phyloP scores from a whole-genome alignment of 2,329 filamentous ascomycete genomes.

The Dissoconium aciculare region DNA sequence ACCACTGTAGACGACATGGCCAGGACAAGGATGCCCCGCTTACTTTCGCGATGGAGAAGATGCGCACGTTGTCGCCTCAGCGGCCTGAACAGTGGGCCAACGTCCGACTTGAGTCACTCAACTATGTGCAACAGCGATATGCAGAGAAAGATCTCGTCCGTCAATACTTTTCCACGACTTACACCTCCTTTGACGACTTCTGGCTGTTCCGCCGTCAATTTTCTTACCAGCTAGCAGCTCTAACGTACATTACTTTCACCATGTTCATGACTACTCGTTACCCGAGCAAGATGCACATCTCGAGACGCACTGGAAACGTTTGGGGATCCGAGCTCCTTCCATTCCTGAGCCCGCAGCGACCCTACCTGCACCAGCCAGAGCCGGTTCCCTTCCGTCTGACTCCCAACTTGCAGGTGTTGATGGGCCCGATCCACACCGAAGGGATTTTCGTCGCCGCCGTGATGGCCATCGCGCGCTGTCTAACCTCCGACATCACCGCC shows the following conservation, averaged over 20 bases:
- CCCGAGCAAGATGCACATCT: slow-evolving; percentile 88
- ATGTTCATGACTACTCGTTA: slow-evolving; percentile 95
- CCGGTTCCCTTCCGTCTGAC: slow-evolving; percentile 94
- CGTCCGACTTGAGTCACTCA: slow-evolving; percentile 65
- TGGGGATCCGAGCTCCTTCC: slow-evolving; percentile 94
- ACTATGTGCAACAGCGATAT: slow-evolving; percentile 85
- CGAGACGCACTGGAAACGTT: slow-evolving; percentile 73
- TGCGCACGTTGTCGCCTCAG: slow-evolving; percentile 51
- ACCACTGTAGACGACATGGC: slow-evolving; percentile 75
- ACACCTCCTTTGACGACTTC: slow-evolving; percentile 82
- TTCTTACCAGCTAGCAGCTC: slow-evolving; percentile 81
- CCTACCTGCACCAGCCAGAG: slow-evolving; percentile 88
- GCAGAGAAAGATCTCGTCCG: slow-evolving; percentile 70
- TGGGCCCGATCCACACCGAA: slow-evolving; percentile 91
- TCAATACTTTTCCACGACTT: slow-evolving; percentile 78
- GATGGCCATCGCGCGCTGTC: slow-evolving; percentile 89
- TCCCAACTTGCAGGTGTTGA: slow-evolving; percentile 85
- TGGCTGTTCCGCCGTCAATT: slow-evolving; percentile 98
- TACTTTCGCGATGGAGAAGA: slow-evolving; percentile 87
- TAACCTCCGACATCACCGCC: slow-evolving; percentile 55
- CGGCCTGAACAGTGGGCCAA: slow-evolving; percentile 43
- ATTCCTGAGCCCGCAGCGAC: slow-evolving; percentile 67
- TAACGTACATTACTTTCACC: slow-evolving; percentile 98
- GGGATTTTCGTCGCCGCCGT: slow-evolving; percentile 90
- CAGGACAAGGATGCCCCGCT: slow-evolving; percentile 92